phyloP scores from a whole-genome alignment of 2,329 filamentous ascomycete species.

The Geosmithia morbida region DNA sequence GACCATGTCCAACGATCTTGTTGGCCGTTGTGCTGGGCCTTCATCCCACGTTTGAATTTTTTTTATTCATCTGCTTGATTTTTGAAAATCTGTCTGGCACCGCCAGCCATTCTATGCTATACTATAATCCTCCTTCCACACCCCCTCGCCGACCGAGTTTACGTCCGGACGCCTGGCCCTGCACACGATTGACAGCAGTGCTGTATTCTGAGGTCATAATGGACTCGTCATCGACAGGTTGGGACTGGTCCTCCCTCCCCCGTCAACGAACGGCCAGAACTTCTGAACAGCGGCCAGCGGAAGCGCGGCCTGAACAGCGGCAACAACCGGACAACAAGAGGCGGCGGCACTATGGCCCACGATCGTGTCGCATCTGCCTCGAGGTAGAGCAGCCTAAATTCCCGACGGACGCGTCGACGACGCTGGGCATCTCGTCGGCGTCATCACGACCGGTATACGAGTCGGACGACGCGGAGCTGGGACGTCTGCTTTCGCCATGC shows the following conservation, averaged over 20 bases:
- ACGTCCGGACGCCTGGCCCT: too few relatives aligned
- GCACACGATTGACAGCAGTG: too few relatives aligned
- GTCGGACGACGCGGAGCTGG: slow-evolving; percentile 58
- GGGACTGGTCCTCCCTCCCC: slow-evolving; percentile 4
- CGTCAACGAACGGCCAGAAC: not conserved
- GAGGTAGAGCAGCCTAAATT: slow-evolving; percentile 46
- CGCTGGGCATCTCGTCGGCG: slow-evolving; percentile 16
- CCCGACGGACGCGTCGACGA: slow-evolving; percentile 15
- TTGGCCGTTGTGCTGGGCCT: not conserved
- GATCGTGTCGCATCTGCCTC: slow-evolving; percentile 81
- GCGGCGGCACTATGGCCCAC: slow-evolving; percentile 43
- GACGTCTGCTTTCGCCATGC: slow-evolving; percentile 77
- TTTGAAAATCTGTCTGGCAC: too few relatives aligned
- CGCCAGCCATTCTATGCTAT: too few relatives aligned
- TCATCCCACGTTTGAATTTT: not conserved
- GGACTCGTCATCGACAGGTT: not conserved
- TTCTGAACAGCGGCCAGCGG: not conserved
- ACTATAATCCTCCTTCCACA: too few relatives aligned
- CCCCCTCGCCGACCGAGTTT: too few relatives aligned
- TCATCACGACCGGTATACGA: slow-evolving; percentile 40
- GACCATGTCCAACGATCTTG: not conserved
- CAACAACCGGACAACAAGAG: slow-evolving; percentile 3
- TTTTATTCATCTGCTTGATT: not conserved
- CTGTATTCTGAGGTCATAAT: not conserved
- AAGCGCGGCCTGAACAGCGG: not conserved